Percentiles rank a stretch among this genome's conserved stretches.
Conservation (phyloP, 768 basidiomycete genomes). For the Mycena amicta region DNA sequence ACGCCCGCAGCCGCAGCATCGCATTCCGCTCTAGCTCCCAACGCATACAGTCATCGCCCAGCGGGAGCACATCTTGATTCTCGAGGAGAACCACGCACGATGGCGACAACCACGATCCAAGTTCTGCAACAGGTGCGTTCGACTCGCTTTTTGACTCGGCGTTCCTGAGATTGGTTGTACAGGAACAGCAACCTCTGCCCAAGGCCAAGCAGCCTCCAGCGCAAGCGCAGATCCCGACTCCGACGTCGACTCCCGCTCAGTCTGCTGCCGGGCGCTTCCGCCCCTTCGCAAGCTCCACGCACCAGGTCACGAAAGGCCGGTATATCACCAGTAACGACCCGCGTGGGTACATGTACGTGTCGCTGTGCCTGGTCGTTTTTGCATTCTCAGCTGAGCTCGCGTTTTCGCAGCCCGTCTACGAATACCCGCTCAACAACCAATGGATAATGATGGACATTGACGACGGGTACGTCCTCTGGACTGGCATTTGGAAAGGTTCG, state of each 20-base stretch:
- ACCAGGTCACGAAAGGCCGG: conserved; percentile 82
- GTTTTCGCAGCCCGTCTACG: conserved; percentile 69
- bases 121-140: neutral
- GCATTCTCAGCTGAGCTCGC: neutral
- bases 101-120: conserved; percentile 17
- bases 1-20: neutral
- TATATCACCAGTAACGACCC: conserved; percentile 92
- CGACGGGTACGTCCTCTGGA: conserved; percentile 91
- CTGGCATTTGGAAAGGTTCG: conserved; percentile 91
- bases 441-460: conserved; percentile 98
- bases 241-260: conserved; percentile 46
- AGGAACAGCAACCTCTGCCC: neutral
- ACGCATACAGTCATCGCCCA: neutral
- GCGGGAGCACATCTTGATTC: too few relatives aligned
- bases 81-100: too few relatives aligned
- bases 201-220: too few relatives aligned
- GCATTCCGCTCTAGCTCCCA: neutral
- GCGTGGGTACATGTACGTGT: conserved; percentile 79
- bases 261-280: conserved; percentile 47
- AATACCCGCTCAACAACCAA: conserved; percentile 86
- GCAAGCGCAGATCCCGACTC: neutral
- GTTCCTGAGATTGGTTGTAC: conserved; percentile 3
- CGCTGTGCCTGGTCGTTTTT: conserved; percentile 3
- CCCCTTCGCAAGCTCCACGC: conserved; percentile 73
- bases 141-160: neutral